Conservation (phyloP, 2,329 filamentous ascomycete species). For the Dactylonectria macrodidyma region DNA sequence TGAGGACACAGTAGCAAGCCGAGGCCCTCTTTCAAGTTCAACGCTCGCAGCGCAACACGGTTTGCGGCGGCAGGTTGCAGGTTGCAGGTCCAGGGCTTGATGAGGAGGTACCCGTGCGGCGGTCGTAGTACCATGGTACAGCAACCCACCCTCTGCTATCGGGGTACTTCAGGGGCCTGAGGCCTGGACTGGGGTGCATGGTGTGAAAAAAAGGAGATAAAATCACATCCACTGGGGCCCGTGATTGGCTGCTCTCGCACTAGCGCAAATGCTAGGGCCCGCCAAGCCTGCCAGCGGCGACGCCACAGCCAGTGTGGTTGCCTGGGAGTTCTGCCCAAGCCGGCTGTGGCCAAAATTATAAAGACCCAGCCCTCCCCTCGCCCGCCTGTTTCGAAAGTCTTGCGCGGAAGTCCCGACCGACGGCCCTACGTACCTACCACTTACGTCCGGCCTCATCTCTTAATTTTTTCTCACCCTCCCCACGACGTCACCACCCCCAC, state of each 20-base stretch:
- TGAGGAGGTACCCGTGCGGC: conserved; percentile 18
- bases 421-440: conserved; percentile 66
- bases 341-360: conserved; percentile 67
- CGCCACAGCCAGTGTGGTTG: conserved; percentile 62
- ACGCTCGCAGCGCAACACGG: conserved; percentile 23
- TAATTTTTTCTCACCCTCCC: conserved; percentile 51
- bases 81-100: conserved; percentile 21
- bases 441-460: conserved; percentile 60
- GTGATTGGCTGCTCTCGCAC: conserved; percentile 57
- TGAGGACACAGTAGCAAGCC: conserved; percentile 41
- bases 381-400: conserved; percentile 63
- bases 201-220: conserved; percentile 57
- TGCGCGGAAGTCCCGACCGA: conserved; percentile 71
- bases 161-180: conserved; percentile 58
- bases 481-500: conserved; percentile 54
- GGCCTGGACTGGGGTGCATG: conserved; percentile 51
- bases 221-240: conserved; percentile 47
- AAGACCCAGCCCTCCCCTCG: conserved; percentile 69
- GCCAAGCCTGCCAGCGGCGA: conserved; percentile 57
- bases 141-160: conserved; percentile 49
- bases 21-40: conserved; percentile 18
- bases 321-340: conserved; percentile 58
- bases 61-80: conserved; percentile 12
- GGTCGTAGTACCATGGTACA: conserved; percentile 35
- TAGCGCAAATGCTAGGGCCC: conserved; percentile 56